Percentiles rank a stretch among this genome's conserved stretches.
Conservation (phyloP, 1,284 basidiomycete species). For the Anthracocystis walkeri region DNA sequence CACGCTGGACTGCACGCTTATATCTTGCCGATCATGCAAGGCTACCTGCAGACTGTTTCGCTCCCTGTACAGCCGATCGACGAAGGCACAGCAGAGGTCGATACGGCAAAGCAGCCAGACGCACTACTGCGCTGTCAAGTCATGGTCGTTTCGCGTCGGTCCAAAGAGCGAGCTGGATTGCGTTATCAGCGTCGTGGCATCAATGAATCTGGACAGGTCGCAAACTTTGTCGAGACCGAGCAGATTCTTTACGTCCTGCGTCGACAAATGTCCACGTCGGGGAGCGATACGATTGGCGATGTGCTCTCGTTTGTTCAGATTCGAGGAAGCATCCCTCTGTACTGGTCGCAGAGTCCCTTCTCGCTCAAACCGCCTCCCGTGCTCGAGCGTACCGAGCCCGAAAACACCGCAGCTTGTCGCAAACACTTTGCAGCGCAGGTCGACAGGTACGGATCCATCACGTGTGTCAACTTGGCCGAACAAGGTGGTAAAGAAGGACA, state of each 20-base stretch:
- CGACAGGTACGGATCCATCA: conserved; percentile 74
- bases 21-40: conserved; percentile 88
- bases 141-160: conserved; percentile 83
- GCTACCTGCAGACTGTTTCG: conserved; percentile 77
- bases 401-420: conserved; percentile 72
- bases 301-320: conserved; percentile 91
- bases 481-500: conserved; percentile 86
- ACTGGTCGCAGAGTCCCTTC: conserved; percentile 98
- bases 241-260: conserved; percentile 76
- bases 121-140: conserved; percentile 70
- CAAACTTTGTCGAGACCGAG: conserved; percentile 98
- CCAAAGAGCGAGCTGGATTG: conserved; percentile 95
- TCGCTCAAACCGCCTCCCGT: conserved; percentile 81
- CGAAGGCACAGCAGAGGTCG: not conserved
- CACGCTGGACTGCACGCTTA: conserved; percentile 76
- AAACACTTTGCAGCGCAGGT: conserved; percentile 71
- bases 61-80: conserved; percentile 43
- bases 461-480: conserved; percentile 81
- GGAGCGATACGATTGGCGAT: conserved; percentile 75
- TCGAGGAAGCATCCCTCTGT: conserved; percentile 83
- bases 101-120: not conserved
- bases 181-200: conserved; percentile 96
- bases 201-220: conserved; percentile 95
- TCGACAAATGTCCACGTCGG: not conserved
- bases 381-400: conserved; percentile 90